Conservation (phyloP, 2,329 filamentous ascomycete species). For the Phialophora expanda region DNA sequence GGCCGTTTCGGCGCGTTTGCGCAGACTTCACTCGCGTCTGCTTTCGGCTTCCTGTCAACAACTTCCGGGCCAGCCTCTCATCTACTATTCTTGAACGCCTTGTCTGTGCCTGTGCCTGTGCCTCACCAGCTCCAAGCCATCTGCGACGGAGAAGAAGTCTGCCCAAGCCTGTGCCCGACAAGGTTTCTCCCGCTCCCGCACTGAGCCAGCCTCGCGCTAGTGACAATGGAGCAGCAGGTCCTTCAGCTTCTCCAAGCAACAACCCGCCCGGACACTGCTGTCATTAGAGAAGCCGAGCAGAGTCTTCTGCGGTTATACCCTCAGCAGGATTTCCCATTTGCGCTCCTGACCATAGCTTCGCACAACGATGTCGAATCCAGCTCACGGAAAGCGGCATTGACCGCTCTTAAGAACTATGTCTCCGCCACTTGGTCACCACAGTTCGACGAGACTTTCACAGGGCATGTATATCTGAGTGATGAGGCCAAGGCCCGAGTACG, state of each 20-base stretch:
- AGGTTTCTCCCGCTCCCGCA: slow-evolving; percentile 15
- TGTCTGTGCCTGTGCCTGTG: neutral
- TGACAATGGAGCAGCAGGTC: slow-evolving; percentile 85
- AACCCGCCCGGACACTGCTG: slow-evolving; percentile 70
- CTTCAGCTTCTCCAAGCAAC: slow-evolving; percentile 86
- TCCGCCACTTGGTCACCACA: slow-evolving; percentile 80
- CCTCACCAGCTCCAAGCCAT: neutral
- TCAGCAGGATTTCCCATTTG: slow-evolving; percentile 74
- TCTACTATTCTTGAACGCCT: neutral
- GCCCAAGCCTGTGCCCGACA: neutral
- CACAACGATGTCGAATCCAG: slow-evolving; percentile 74
- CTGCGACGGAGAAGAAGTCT: neutral
- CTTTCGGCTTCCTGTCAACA: slow-evolving; percentile 1
- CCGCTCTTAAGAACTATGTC: slow-evolving; percentile 81
- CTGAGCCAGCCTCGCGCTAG: slow-evolving; percentile 27
- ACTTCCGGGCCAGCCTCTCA: neutral
- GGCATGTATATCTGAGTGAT: slow-evolving; percentile 72
- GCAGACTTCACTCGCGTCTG: slow-evolving; percentile 3
- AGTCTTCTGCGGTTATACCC: slow-evolving; percentile 74
- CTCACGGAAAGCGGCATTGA: slow-evolving; percentile 81
- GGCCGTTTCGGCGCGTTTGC: slow-evolving; percentile 10
- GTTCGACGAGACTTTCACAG: slow-evolving; percentile 69
- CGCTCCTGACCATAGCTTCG: slow-evolving; percentile 78
- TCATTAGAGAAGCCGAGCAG: slow-evolving; percentile 77
- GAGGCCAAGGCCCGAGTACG: slow-evolving; percentile 75